Conservation (phyloP, 1,139 yeast genomes). For the Candida glucosophila region DNA sequence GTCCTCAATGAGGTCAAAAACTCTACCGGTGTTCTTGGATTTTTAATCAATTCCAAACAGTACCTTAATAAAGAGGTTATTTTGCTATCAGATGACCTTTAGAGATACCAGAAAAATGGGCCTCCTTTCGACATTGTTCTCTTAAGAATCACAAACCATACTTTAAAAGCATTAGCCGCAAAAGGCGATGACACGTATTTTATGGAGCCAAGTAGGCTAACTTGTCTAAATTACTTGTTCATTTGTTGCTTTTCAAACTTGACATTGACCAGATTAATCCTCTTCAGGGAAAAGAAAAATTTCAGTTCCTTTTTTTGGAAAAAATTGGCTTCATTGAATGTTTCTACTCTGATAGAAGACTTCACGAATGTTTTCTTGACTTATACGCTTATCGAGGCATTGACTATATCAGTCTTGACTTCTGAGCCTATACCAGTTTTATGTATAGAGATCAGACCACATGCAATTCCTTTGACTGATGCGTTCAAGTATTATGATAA, state of each 20-base stretch:
- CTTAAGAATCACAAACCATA: slow-evolving; percentile 29
- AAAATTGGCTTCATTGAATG: slow-evolving; percentile 20
- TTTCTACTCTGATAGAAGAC: slow-evolving; percentile 23
- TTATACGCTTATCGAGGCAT: slow-evolving; percentile 23
- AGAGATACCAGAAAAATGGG: slow-evolving; percentile 24
- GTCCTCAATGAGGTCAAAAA: slow-evolving; percentile 19
- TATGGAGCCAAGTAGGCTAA: slow-evolving; percentile 52
- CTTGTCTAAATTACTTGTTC: slow-evolving; percentile 47
- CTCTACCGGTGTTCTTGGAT: slow-evolving; percentile 35
- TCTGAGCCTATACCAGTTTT: slow-evolving; percentile 25
- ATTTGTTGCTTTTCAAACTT: slow-evolving; percentile 26
- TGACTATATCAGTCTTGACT: slow-evolving; percentile 34
- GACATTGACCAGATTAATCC: slow-evolving; percentile 18
- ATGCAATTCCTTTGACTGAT: slow-evolving; percentile 38
- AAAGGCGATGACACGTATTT: slow-evolving; percentile 30
- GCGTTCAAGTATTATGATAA: slow-evolving; percentile 37
- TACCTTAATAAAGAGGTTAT: slow-evolving; percentile 20
- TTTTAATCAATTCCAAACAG: slow-evolving; percentile 28
- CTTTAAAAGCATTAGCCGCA: slow-evolving; percentile 20
- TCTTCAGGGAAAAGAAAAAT: slow-evolving; percentile 11
- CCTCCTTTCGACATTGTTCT: slow-evolving; percentile 34
- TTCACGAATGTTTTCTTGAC: slow-evolving; percentile 35
- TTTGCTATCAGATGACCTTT: slow-evolving; percentile 18
- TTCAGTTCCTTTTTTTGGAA: slow-evolving; percentile 18
- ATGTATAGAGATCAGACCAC: slow-evolving; percentile 33